Base-by-base conservation (phyloP, 768 basidiomycete species). In the Lactarius vividus region DNA sequence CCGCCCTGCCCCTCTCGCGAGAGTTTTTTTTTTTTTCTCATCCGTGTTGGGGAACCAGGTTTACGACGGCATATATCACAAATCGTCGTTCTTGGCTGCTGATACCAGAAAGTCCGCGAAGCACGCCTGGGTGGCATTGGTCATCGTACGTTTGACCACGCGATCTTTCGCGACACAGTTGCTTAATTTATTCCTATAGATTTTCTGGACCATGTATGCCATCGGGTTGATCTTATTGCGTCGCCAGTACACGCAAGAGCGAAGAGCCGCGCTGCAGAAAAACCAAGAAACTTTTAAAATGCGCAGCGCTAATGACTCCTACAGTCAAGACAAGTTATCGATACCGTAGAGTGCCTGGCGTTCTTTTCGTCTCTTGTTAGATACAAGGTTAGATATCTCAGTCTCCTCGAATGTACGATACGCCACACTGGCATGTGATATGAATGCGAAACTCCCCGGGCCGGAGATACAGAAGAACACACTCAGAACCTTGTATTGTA, bases 61-160 rank as follows among this genome's bases (percentile, higher is more conserved):
- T 5, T 52, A 68, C 44, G 28, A 65, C 16, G 66, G 65, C 9
- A 5, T 66, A 6, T 62, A 65, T 56, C 53, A 26, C 15, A 59
- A 73, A 54, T 68, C 70, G 72, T 46, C 63, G 20, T 26, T 56
- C 9, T 5, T 54, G 40, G 64, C 61, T 18, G 69, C 54, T 2
- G 52, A 66, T 23, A 23, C 65, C 57, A 26, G 18, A 18, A 20
- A 65, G 26, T 59, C 42, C 2, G 58, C 35, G 23, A 66, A 65
- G 54, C 35, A 29, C 16, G 54, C 63, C 10, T 68, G 66, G 66
- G 23, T 66, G 42, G 66, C 44, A 20, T 54, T 68, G 23, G 1
- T 65, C 35, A 61, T 68, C 15, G 66, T 66, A 37, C 31, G 66
- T 59, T 33, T 3, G 18, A 16, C 18, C 42, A 20, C 8, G 18